These are phyloP conservation scores for Solanum microdontum DNA, from an alignment of 257 asterid genomes.

Conservation along the genomic window DNA sequence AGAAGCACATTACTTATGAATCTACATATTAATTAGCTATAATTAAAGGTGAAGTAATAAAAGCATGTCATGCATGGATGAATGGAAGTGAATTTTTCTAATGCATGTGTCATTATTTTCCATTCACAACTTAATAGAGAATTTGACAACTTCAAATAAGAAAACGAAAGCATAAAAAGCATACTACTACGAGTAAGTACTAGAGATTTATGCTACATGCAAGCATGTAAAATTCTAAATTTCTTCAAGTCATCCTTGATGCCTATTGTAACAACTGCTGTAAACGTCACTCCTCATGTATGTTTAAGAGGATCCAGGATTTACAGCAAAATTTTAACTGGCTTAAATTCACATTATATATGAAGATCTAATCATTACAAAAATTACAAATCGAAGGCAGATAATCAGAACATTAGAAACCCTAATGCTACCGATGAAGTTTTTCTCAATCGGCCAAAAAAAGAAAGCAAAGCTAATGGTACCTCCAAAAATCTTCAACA, in stretches of 20 bases:
- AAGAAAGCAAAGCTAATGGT: neutral
- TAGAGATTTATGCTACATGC: neutral
- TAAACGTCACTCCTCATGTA: neutral
- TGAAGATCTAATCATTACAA: neutral
- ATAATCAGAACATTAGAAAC: neutral
- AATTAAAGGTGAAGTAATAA: neutral
- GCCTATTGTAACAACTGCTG: neutral
- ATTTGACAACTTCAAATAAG: neutral
- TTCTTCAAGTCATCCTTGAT: neutral
- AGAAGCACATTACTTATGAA: neutral
- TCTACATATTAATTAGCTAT: neutral
- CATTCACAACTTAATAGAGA: neutral
- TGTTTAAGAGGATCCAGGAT: neutral
- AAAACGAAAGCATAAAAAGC: neutral
- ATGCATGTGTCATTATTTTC: neutral
- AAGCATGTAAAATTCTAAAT: neutral
- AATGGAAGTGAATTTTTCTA: neutral
- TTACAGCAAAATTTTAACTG: neutral
- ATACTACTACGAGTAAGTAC: neutral
- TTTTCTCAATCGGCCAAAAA: neutral
- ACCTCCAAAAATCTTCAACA: slow-evolving; percentile 47
- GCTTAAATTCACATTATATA: neutral
- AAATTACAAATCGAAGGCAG: neutral
- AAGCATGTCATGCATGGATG: neutral
- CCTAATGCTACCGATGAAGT: neutral